Conservation (phyloP, 176 grass and related monocot species). For the Elymus sibiricus region DNA sequence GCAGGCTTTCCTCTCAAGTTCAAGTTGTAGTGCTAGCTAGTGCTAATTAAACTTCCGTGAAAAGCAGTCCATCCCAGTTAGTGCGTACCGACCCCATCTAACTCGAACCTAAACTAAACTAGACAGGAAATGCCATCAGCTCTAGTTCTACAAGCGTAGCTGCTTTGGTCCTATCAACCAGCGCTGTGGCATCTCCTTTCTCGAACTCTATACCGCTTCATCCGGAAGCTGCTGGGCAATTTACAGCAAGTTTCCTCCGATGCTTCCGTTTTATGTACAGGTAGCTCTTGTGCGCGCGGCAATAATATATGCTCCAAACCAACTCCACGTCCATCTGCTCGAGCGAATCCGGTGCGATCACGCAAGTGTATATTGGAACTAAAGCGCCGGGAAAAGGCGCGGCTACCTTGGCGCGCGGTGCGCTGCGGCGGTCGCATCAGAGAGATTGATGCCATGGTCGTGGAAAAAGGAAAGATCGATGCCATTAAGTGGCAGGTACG, state of each 20-base stretch:
- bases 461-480: not conserved
- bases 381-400: not conserved
- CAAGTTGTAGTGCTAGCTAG: not conserved
- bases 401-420: not conserved
- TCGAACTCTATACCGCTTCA: not conserved
- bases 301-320: not conserved
- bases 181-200: not conserved
- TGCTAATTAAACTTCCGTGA: not conserved
- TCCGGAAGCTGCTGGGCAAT: not conserved
- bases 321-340: not conserved
- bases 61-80: not conserved
- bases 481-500: not conserved
- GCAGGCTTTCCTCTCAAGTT: not conserved
- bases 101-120: not conserved
- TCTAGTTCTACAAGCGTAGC: constrained; percentile 10
- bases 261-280: constrained; percentile 20
- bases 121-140: not conserved
- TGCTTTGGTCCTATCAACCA: not conserved
- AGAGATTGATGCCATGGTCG: not conserved
- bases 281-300: constrained; percentile 3
- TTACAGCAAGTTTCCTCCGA: not conserved
- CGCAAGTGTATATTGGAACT: not conserved
- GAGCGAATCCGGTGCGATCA: not conserved
- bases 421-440: not conserved
- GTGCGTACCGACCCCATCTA: constrained; percentile 14